Evolutionary conservation across 768 basidiomycete species (phyloP).

Genomic region (Gloeophyllum trabeum): DNA sequence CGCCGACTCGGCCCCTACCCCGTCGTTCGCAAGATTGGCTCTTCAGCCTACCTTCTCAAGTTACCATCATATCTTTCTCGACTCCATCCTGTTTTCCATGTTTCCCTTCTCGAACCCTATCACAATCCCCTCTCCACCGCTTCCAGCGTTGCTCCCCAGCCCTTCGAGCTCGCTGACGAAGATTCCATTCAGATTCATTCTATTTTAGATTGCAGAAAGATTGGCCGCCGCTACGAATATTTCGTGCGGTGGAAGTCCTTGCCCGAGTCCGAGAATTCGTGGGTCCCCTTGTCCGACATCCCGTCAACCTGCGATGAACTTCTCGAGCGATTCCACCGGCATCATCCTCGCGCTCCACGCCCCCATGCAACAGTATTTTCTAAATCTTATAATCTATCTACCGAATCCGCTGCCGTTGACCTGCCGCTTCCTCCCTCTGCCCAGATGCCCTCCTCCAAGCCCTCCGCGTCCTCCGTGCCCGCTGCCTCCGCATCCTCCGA

Average conservation of each 20-base stretch:
- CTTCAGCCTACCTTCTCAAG: constrained; percentile 15
- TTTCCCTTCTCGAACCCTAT: constrained; percentile 18
- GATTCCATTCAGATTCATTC: constrained; percentile 11
- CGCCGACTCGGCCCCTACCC: constrained; percentile 2
- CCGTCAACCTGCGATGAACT: constrained; percentile 17
- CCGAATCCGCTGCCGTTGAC: background rate
- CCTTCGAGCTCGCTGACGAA: constrained; percentile 13
- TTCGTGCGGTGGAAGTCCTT: constrained; percentile 17
- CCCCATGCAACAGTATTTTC: constrained; percentile 13
- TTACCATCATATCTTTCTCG: constrained; percentile 20
- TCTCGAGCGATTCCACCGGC: constrained; percentile 22
- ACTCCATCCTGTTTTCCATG: constrained; percentile 29
- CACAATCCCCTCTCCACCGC: constrained; percentile 11
- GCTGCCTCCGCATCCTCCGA: constrained; percentile 2
- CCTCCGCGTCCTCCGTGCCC: constrained; percentile 1
- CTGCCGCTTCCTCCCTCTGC: background rate
- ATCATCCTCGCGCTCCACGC: constrained; percentile 18
- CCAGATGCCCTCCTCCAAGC: background rate
- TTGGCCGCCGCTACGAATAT: constrained; percentile 25
- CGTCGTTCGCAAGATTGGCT: constrained; percentile 7
- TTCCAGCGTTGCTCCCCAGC: constrained; percentile 4
- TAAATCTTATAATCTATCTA: background rate
- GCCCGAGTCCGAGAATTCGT: constrained; percentile 19
- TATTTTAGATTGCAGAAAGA: constrained; percentile 21
- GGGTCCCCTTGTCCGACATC: constrained; percentile 25